Percentiles rank a stretch among this genome's conserved stretches.
Conservation (phyloP, 1,139 yeast species). For the Zygosaccharomyces pseudobailii region DNA sequence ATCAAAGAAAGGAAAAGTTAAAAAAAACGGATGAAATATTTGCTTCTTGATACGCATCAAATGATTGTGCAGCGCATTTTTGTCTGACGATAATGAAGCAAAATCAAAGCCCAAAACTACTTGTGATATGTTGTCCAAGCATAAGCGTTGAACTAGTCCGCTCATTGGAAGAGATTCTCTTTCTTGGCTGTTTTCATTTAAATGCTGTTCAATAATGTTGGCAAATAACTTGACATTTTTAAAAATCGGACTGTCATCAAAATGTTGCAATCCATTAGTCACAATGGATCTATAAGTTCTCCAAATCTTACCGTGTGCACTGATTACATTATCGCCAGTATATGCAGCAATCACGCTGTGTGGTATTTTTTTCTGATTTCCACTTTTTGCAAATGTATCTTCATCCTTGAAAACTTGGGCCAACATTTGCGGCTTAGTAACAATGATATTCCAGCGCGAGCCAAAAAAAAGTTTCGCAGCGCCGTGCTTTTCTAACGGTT, state of each 20-base stretch:
- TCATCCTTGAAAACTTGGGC: constrained; percentile 48
- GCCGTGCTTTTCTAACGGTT: constrained; percentile 45
- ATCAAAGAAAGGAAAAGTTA: constrained; percentile 55
- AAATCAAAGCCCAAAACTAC: constrained; percentile 49
- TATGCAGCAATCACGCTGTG: constrained; percentile 51
- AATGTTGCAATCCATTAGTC: constrained; percentile 50
- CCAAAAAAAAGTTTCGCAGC: constrained; percentile 61
- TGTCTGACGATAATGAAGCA: constrained; percentile 32
- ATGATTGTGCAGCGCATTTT: constrained; percentile 38
- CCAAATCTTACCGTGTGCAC: constrained; percentile 58
- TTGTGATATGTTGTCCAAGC: constrained; percentile 50
- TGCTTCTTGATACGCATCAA: constrained; percentile 47
- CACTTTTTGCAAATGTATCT: constrained; percentile 51
- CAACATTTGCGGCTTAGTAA: constrained; percentile 46
- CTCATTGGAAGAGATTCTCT: constrained; percentile 32
- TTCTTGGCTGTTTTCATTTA: constrained; percentile 7
- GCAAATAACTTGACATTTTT: constrained; percentile 36
- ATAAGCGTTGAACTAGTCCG: constrained; percentile 44
- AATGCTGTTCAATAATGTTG: constrained; percentile 22
- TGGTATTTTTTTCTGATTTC: constrained; percentile 57
- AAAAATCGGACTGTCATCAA: constrained; percentile 38
- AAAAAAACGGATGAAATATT: constrained; percentile 51
- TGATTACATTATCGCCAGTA: constrained; percentile 60
- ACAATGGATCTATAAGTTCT: constrained; percentile 44
- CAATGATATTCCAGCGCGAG: constrained; percentile 57